phyloP scores from a whole-genome alignment of 345 rosid genomes.

The Eucalyptus rudis region DNA sequence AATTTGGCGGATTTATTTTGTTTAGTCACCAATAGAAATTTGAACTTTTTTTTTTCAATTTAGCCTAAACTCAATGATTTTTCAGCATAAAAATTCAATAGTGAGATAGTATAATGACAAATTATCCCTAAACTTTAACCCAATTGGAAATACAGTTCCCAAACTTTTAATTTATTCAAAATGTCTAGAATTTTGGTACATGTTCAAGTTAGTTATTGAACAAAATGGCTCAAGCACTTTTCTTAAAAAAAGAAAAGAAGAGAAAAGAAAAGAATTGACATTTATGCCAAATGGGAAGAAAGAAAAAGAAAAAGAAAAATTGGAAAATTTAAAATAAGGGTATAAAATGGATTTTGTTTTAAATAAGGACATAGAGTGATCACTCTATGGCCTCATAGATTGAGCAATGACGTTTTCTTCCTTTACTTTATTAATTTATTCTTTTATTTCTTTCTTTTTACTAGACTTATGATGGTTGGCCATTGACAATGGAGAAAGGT shows the following conservation, averaged over 20 bases:
- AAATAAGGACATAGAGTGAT: too few relatives aligned
- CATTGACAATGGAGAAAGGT: fast-evolving
- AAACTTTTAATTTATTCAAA: too few relatives aligned
- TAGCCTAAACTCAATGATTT: not conserved
- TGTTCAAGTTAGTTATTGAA: too few relatives aligned
- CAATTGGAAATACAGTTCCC: fast-evolving
- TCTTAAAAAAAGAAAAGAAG: not conserved
- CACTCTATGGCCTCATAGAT: not conserved
- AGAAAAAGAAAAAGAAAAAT: not conserved
- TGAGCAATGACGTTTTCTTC: not conserved
- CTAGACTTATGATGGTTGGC: not conserved
- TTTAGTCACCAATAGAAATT: not conserved
- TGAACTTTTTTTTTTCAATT: not conserved
- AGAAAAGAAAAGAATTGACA: not conserved
- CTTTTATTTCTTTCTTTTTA: too few relatives aligned
- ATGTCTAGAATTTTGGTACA: too few relatives aligned
- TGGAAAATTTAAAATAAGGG: too few relatives aligned
- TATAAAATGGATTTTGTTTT: too few relatives aligned
- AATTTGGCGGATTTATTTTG: not conserved
- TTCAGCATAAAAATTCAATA: not conserved
- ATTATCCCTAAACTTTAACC: too few relatives aligned
- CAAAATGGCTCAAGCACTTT: not conserved
- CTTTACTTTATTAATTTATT: too few relatives aligned
- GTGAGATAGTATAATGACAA: too few relatives aligned
- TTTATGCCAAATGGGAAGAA: not conserved